Conservation (phyloP, 208 protist genomes). For the Trypanosoma caninum region DNA sequence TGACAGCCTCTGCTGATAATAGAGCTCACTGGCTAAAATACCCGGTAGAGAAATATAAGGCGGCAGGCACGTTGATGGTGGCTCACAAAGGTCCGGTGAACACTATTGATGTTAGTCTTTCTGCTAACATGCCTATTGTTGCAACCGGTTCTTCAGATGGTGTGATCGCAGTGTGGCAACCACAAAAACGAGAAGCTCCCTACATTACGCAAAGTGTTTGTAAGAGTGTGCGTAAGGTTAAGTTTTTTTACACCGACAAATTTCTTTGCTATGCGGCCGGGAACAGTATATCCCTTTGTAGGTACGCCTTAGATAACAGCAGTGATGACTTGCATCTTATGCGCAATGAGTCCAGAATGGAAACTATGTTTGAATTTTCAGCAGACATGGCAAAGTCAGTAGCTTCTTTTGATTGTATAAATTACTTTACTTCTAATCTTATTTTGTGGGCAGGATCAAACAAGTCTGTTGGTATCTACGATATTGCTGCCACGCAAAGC, state of each 20-base stretch:
- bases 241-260: slow-evolving; percentile 82
- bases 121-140: slow-evolving; percentile 44
- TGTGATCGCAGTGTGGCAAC: slow-evolving; percentile 52
- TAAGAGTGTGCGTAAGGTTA: slow-evolving; percentile 33
- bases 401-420: slow-evolving; percentile 55
- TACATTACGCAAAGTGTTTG: slow-evolving; percentile 22
- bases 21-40: slow-evolving; percentile 43
- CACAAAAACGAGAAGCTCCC: slow-evolving; percentile 15
- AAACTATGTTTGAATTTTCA: slow-evolving; percentile 23
- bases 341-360: slow-evolving; percentile 25
- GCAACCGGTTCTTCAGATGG: slow-evolving; percentile 57
- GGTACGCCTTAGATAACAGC: slow-evolving; percentile 24
- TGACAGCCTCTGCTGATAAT: slow-evolving; percentile 46
- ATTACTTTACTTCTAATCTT: slow-evolving; percentile 72
- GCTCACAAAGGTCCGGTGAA: slow-evolving; percentile 39
- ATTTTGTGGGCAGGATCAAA: slow-evolving; percentile 67
- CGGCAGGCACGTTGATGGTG: slow-evolving; percentile 28
- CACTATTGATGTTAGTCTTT: slow-evolving; percentile 53
- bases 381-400: slow-evolving; percentile 44
- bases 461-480: slow-evolving; percentile 61
- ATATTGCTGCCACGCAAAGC: slow-evolving; percentile 40
- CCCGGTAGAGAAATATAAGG: slow-evolving; percentile 43
- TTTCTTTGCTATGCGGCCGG: slow-evolving; percentile 54
- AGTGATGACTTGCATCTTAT: slow-evolving; percentile 23
- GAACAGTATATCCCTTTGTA: slow-evolving; percentile 38